Conservation (phyloP, 2,329 filamentous ascomycete species). For the Xylariales sp. region DNA sequence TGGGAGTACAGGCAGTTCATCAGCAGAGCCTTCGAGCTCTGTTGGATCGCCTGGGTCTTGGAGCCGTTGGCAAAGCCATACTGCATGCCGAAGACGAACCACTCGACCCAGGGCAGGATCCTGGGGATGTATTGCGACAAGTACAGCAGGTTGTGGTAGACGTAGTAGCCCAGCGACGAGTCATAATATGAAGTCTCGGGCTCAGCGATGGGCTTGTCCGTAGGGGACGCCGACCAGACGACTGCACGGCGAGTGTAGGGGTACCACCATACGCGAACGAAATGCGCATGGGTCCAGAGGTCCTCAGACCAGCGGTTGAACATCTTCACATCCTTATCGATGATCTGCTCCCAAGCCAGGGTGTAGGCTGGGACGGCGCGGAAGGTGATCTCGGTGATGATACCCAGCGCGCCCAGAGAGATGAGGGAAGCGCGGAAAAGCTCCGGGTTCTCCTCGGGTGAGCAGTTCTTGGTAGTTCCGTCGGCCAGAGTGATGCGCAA, state of each 20-base stretch:
- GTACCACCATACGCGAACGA: conserved; percentile 95
- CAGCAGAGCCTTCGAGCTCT: conserved; percentile 73
- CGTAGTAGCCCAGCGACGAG: conserved; percentile 73
- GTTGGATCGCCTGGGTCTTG: conserved; percentile 71
- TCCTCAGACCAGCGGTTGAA: conserved; percentile 66
- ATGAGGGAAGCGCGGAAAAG: conserved; percentile 86
- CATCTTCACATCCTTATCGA: conserved; percentile 66
- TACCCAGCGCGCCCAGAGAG: conserved; percentile 83
- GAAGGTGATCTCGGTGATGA: conserved; percentile 86
- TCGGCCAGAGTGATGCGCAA: conserved; percentile 80
- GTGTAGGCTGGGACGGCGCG: conserved; percentile 75
- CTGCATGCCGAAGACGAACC: conserved; percentile 97
- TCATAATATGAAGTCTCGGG: conserved; percentile 76
- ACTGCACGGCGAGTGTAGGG: conserved; percentile 87
- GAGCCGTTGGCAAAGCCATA: conserved; percentile 79
- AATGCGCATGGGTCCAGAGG: conserved; percentile 83
- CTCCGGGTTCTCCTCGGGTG: conserved; percentile 62
- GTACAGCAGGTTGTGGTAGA: conserved; percentile 89
- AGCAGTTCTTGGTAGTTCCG: conserved; percentile 69
- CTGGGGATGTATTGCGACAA: conserved; percentile 72
- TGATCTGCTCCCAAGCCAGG: conserved; percentile 80
- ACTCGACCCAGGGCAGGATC: conserved; percentile 83
- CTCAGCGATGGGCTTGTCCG: conserved; percentile 53
- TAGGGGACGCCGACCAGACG: conserved; percentile 84
- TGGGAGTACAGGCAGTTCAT: conserved; percentile 99